Evolutionary conservation across 1,284 basidiomycete genomes (phyloP).

Genomic region (Microbotryum saponariae): DNA sequence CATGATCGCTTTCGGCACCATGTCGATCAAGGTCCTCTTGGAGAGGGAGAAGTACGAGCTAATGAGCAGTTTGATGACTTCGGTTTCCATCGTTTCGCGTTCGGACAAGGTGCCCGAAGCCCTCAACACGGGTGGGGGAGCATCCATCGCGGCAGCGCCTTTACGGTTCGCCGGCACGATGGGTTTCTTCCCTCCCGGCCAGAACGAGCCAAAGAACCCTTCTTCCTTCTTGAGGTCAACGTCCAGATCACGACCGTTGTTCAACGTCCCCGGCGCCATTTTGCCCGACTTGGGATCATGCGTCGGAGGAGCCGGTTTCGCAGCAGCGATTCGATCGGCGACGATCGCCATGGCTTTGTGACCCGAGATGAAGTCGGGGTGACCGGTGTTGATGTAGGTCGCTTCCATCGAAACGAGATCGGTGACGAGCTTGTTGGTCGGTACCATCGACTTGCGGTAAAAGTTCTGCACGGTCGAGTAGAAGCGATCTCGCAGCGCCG

Average conservation of each 20-base stretch:
- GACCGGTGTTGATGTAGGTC: constrained; percentile 97
- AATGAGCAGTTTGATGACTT: constrained; percentile 76
- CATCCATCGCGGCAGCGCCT: constrained; percentile 72
- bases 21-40: constrained; percentile 98
- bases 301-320: constrained; percentile 52
- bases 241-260: constrained; percentile 90
- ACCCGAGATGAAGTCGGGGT: constrained; percentile 94
- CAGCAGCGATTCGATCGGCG: constrained; percentile 66
- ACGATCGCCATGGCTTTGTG: constrained; percentile 94
- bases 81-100: constrained; percentile 95
- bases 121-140: constrained; percentile 81
- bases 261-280: constrained; percentile 55
- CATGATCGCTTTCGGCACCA: constrained; percentile 91
- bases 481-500: constrained; percentile 87
- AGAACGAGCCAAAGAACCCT: constrained; percentile 96
- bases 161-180: constrained; percentile 58
- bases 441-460: constrained; percentile 86
- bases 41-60: constrained; percentile 81
- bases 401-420: constrained; percentile 96
- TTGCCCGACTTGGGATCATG: constrained; percentile 65
- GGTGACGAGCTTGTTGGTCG: constrained; percentile 86
- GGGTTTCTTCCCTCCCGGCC: constrained; percentile 51
- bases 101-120: constrained; percentile 90
- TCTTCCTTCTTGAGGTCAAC: constrained; percentile 79
- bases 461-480: constrained; percentile 90